Percentiles rank a stretch among this genome's conserved stretches.
These are phyloP conservation scores for Leishmania arabica DNA, from an alignment of 208 protist species.

Conservation along the genomic window DNA sequence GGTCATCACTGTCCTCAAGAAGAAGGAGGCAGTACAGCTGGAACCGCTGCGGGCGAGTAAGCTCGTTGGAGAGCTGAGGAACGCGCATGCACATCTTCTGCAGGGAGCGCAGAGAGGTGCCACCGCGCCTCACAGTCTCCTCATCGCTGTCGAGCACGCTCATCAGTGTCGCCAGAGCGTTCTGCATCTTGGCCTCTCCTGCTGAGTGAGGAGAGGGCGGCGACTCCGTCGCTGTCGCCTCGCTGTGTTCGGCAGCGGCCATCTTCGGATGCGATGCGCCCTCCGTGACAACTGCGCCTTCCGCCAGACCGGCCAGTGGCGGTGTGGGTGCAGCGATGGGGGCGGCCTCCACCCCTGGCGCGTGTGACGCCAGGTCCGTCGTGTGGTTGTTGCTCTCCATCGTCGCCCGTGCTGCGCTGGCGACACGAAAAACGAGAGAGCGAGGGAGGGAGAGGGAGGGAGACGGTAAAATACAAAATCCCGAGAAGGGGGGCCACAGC, in stretches of 20 bases:
- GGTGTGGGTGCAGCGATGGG: not conserved
- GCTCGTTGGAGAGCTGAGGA: constrained; percentile 48
- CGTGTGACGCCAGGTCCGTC: not conserved
- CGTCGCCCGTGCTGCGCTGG: not conserved
- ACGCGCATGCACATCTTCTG: constrained; percentile 63
- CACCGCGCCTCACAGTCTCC: not conserved
- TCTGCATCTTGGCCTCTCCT: constrained; percentile 7
- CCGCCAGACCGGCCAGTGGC: not conserved
- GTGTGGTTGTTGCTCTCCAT: not conserved
- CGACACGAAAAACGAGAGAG: not conserved
- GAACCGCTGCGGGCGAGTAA: constrained; percentile 42
- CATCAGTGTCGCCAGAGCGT: constrained; percentile 17
- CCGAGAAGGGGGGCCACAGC: too few relatives aligned
- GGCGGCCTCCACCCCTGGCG: not conserved
- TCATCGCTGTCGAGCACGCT: constrained; percentile 24
- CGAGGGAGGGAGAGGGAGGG: not conserved
- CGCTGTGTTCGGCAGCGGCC: not conserved
- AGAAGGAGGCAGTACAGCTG: constrained; percentile 69
- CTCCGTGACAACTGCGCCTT: not conserved
- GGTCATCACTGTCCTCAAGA: constrained; percentile 18
- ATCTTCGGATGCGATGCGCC: not conserved
- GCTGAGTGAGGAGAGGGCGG: not conserved
- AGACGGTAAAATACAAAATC: not conserved
- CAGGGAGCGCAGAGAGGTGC: constrained; percentile 31
- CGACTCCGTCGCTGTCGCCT: not conserved